Percentiles rank a stretch among this genome's conserved stretches.
Conservation (phyloP, 768 basidiomycete species). For the Russula brevipes region DNA sequence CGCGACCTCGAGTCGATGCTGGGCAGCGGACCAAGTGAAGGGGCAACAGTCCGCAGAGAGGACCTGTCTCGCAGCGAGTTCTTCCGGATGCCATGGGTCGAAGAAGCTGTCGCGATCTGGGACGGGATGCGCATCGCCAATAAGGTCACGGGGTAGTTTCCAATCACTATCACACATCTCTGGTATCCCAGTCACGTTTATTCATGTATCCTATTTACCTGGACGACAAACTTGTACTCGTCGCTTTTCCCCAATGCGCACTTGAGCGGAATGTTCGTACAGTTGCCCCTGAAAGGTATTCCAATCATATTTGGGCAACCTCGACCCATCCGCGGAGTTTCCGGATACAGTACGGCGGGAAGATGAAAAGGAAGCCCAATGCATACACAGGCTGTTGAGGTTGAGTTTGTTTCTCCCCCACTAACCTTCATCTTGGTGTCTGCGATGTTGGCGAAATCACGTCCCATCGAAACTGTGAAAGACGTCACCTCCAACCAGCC, state of each 20-base stretch:
- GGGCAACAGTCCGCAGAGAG: slow-evolving; percentile 76
- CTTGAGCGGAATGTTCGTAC: no score
- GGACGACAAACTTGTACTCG: not conserved
- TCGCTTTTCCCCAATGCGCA: not conserved
- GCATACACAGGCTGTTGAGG: no score
- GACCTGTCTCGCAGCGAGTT: slow-evolving; percentile 86
- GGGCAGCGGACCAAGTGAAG: slow-evolving; percentile 81
- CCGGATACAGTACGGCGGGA: no score
- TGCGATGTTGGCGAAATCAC: slow-evolving; percentile 5
- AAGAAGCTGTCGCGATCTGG: slow-evolving; percentile 78
- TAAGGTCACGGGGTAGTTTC: slow-evolving; percentile 20
- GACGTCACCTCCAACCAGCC: not conserved
- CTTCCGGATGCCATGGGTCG: slow-evolving; percentile 90
- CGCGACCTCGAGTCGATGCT: slow-evolving; percentile 84
- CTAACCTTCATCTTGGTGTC: not conserved
- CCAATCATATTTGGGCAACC: no score
- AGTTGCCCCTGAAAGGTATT: no score
- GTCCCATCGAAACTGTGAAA: not conserved
- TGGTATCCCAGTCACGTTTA: slow-evolving; percentile 2
- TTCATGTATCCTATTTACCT: not conserved
- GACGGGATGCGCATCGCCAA: slow-evolving; percentile 69
- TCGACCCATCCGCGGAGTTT: no score
- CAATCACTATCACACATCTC: not conserved
- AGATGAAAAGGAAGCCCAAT: no score
- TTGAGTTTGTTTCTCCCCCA: no score